A percentile compares a stretch with the other conserved stretches of the same genome.
Conservation (phyloP, 768 basidiomycete genomes). For the Tulasnella sp. region DNA sequence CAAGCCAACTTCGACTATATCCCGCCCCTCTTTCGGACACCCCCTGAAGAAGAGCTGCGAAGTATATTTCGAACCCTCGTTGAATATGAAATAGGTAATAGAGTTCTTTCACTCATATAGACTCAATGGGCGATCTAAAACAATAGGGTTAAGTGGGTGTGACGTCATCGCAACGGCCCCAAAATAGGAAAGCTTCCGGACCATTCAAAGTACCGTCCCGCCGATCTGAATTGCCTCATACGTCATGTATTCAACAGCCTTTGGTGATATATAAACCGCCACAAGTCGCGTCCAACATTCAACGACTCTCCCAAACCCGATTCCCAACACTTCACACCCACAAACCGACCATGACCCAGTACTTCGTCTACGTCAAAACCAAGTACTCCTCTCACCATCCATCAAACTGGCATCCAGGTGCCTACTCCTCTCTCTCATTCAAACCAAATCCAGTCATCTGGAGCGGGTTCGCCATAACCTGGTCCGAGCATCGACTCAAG, state of each 20-base stretch:
- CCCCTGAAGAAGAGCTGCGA: background rate
- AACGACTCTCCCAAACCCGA: background rate
- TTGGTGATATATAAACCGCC: no score
- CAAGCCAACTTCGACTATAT: background rate
- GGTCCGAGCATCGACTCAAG: background rate
- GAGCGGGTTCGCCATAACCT: background rate
- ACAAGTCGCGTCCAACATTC: no score
- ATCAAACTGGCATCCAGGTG: background rate
- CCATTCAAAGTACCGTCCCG: background rate
- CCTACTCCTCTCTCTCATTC: background rate
- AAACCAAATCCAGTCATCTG: background rate
- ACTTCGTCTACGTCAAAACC: slow-evolving; percentile 8
- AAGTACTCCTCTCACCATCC: background rate
- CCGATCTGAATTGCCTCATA: background rate
- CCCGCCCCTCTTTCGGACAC: background rate
- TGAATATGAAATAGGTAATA: no score
- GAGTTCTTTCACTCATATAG: no score
- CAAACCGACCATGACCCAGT: background rate
- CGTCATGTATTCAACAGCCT: background rate
- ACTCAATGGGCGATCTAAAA: background rate
- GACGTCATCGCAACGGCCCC: background rate
- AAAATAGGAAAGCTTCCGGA: background rate
- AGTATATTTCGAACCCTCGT: no score
- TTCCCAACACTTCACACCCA: background rate
- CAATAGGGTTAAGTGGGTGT: background rate